Percentiles rank a stretch among this genome's conserved stretches.
These are phyloP conservation scores for Cocos nucifera DNA, from an alignment of 176 grass and related monocot genomes.

Conservation along the genomic window DNA sequence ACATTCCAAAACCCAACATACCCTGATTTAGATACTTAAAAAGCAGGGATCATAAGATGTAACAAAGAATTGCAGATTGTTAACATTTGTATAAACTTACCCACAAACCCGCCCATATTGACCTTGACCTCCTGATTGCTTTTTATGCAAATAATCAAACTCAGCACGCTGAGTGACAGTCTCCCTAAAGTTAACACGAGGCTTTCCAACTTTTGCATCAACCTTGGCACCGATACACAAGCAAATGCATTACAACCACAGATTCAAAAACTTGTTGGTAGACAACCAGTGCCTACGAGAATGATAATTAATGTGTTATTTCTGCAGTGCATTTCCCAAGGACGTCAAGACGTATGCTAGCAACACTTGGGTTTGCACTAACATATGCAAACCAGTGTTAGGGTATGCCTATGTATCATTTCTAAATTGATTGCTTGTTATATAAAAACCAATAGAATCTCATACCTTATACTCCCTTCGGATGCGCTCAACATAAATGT, in stretches of 20 bases:
- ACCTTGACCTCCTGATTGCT: slow-evolving; percentile 95
- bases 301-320: too few relatives aligned
- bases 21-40: too few relatives aligned
- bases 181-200: slow-evolving; percentile 92
- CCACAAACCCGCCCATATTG: slow-evolving; percentile 96
- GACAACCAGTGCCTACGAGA: too few relatives aligned
- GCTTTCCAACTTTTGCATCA: slow-evolving; percentile 78
- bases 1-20: too few relatives aligned
- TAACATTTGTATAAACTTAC: slow-evolving; percentile 30
- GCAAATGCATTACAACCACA: neutral
- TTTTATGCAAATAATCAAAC: slow-evolving; percentile 99
- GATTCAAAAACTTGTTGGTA: too few relatives aligned
- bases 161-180: slow-evolving; percentile 77
- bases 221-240: slow-evolving; percentile 31
- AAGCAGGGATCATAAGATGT: too few relatives aligned
- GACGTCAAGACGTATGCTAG: too few relatives aligned
- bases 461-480: slow-evolving; percentile 88
- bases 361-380: too few relatives aligned
- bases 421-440: neutral
- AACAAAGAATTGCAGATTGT: too few relatives aligned
- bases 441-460: neutral
- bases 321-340: too few relatives aligned
- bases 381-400: too few relatives aligned
- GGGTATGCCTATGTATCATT: too few relatives aligned
- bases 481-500: slow-evolving; percentile 98